Evolutionary conservation across 2,329 filamentous ascomycete genomes (phyloP).

Genomic region (Cryoendolithus antarcticus): DNA sequence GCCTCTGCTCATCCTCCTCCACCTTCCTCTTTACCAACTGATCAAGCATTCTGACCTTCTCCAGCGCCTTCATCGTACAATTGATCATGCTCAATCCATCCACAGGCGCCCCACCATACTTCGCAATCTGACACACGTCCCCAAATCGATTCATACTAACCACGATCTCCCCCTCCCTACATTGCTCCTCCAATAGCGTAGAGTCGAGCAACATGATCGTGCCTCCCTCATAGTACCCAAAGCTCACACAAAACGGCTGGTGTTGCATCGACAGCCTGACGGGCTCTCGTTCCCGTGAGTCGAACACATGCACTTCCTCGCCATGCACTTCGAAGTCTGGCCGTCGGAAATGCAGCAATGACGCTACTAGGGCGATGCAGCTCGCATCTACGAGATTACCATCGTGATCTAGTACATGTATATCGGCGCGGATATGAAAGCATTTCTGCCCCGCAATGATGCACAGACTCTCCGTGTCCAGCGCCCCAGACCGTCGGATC

Average conservation of each 20-base stretch:
- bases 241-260: constrained; percentile 81
- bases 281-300: constrained; percentile 72
- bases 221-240: constrained; percentile 65
- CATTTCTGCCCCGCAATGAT: constrained; percentile 82
- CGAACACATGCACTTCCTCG: constrained; percentile 74
- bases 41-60: constrained; percentile 71
- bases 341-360: constrained; percentile 79
- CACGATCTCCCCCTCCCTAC: constrained; percentile 60
- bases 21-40: constrained; percentile 60
- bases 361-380: constrained; percentile 77
- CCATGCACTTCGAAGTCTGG: constrained; percentile 81
- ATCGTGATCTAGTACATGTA: constrained; percentile 84
- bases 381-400: constrained; percentile 79
- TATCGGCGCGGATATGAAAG: constrained; percentile 81
- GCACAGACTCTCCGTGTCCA: constrained; percentile 92
- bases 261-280: constrained; percentile 85
- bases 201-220: constrained; percentile 62
- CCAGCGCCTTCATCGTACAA: constrained; percentile 61
- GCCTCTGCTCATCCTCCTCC: constrained; percentile 63
- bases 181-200: constrained; percentile 62
- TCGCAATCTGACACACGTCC: constrained; percentile 82
- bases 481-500: constrained; percentile 76
- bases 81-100: constrained; percentile 68
- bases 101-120: constrained; percentile 72
- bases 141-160: constrained; percentile 82